phyloP scores from a whole-genome alignment of 345 rosid genomes.

The Xanthoceras sorbifolium region DNA sequence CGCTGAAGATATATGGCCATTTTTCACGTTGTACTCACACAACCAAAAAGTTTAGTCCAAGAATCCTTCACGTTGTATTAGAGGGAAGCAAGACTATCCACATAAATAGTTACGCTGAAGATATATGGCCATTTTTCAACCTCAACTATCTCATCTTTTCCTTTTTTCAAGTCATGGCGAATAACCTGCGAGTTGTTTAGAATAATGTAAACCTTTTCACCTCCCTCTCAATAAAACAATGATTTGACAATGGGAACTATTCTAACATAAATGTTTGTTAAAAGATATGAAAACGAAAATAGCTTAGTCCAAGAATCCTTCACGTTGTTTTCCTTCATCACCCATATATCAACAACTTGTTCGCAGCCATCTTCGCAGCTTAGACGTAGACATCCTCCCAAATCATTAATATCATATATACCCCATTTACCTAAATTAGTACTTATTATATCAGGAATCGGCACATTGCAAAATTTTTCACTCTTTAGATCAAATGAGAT shows the following conservation, averaged over 20 bases:
- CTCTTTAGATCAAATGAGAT: conserved; percentile 1
- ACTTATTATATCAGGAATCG: neutral
- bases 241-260: too few relatives aligned
- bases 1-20: too few relatives aligned
- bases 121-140: neutral
- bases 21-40: too few relatives aligned
- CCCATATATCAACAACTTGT: neutral
- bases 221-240: too few relatives aligned
- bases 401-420: neutral
- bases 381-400: neutral
- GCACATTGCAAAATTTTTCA: neutral
- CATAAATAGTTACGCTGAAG: too few relatives aligned
- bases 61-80: too few relatives aligned
- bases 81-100: neutral
- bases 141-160: neutral
- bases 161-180: neutral
- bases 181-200: neutral
- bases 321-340: neutral
- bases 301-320: conserved; percentile 2
- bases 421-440: neutral
- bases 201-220: too few relatives aligned
- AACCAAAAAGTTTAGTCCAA: too few relatives aligned
- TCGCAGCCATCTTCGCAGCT: neutral
- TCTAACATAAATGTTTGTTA: too few relatives aligned
- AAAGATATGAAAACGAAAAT: neutral